phyloP scores from a whole-genome alignment of 1,284 basidiomycete species.

The Tylopilus sp. region DNA sequence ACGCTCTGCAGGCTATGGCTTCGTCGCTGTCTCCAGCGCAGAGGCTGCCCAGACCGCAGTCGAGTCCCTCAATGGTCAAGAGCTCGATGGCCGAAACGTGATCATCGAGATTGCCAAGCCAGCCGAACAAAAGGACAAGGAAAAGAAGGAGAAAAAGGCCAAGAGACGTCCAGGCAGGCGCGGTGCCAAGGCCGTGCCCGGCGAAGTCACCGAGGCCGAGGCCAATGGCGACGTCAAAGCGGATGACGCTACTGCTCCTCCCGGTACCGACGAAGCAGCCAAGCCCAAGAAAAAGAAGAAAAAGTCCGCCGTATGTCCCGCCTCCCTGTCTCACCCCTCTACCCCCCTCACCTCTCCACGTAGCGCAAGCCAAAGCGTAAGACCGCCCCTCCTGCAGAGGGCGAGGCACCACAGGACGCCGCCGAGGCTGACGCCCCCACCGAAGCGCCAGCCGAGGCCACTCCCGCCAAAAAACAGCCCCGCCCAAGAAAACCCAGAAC shows the following conservation, averaged over 20 bases:
- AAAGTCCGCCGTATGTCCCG: slow-evolving; percentile 53
- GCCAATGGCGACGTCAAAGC: slow-evolving; percentile 69
- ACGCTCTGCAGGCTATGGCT: slow-evolving; percentile 88
- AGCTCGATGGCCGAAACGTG: slow-evolving; percentile 84
- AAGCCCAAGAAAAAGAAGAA: slow-evolving; percentile 85
- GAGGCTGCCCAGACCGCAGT: slow-evolving; percentile 86
- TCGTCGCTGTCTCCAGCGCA: slow-evolving; percentile 78
- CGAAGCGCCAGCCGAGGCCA: slow-evolving; percentile 37
- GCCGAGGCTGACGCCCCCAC: slow-evolving; percentile 38
- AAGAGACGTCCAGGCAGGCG: slow-evolving; percentile 79
- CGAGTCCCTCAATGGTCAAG: slow-evolving; percentile 80
- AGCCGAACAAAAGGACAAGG: slow-evolving; percentile 80
- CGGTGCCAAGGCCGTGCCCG: slow-evolving; percentile 77
- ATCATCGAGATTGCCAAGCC: slow-evolving; percentile 90
- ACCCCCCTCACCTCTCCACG: slow-evolving; percentile 16
- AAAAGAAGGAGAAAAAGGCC: slow-evolving; percentile 66
- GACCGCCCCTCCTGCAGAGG: slow-evolving; percentile 39
- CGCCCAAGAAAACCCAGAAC: slow-evolving; percentile 62
- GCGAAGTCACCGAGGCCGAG: slow-evolving; percentile 83
- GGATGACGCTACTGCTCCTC: slow-evolving; percentile 46
- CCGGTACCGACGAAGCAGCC: slow-evolving; percentile 53
- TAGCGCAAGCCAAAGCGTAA: slow-evolving; percentile 61
- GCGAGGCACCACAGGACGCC: slow-evolving; percentile 36
- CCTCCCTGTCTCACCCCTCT: slow-evolving; percentile 1
- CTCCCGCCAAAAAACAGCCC: slow-evolving; percentile 47